Conservation (phyloP, 2,329 filamentous ascomycete genomes). For the Tympanopsis confertula region DNA sequence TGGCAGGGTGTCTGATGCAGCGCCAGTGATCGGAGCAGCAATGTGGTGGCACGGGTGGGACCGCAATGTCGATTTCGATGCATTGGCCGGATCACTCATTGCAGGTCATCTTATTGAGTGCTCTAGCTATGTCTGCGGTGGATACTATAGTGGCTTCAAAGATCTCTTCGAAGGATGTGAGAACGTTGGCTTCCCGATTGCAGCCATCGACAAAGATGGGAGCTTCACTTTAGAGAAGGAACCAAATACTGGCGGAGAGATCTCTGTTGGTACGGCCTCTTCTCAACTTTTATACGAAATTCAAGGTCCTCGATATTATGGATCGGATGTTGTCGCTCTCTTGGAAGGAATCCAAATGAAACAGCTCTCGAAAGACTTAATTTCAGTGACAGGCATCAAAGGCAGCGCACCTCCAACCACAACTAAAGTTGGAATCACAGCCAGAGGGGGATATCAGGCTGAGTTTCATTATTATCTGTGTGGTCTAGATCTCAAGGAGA, state of each 20-base stretch:
- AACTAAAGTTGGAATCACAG: not conserved
- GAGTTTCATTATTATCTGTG: conserved; percentile 10
- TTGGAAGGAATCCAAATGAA: too few relatives aligned
- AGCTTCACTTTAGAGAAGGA: conserved; percentile 13
- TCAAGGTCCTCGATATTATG: too few relatives aligned
- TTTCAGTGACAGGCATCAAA: too few relatives aligned
- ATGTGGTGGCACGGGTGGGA: conserved; percentile 35
- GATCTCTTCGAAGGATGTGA: conserved; percentile 25
- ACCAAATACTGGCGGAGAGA: conserved; percentile 9
- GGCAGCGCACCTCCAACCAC: not conserved
- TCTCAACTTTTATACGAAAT: too few relatives aligned
- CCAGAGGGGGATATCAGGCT: conserved; percentile 11
- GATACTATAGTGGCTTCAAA: conserved; percentile 32
- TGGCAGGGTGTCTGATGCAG: conserved; percentile 24
- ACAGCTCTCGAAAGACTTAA: too few relatives aligned
- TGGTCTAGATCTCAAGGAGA: conserved; percentile 10
- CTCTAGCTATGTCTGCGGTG: conserved; percentile 30
- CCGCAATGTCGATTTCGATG: conserved; percentile 24
- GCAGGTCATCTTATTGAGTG: conserved; percentile 31
- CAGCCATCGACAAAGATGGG: conserved; percentile 32
- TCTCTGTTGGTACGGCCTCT: too few relatives aligned
- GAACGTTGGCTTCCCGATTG: conserved; percentile 34
- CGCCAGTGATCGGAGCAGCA: conserved; percentile 31
- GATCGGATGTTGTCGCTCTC: too few relatives aligned
- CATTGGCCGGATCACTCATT: conserved; percentile 27